Conservation (phyloP, 768 basidiomycete genomes). For the Serendipita indica region DNA sequence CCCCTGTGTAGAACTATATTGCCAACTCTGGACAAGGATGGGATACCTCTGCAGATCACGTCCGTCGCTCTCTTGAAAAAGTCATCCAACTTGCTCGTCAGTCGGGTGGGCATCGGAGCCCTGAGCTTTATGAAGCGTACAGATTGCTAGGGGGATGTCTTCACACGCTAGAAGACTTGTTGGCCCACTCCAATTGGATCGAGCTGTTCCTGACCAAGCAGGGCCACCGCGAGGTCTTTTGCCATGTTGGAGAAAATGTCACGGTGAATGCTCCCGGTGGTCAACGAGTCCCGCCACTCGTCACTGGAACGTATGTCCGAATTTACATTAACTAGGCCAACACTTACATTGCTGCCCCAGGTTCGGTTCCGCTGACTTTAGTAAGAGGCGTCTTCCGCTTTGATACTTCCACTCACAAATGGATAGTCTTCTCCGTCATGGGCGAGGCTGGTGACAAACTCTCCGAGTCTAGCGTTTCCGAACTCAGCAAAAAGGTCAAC, state of each 20-base stretch:
- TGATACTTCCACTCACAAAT: neutral
- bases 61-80: conserved; percentile 42
- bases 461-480: conserved; percentile 64
- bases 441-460: conserved; percentile 36
- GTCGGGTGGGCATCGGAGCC: conserved; percentile 36
- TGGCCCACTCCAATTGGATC: conserved; percentile 70
- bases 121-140: conserved; percentile 42
- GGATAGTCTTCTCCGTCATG: conserved; percentile 35
- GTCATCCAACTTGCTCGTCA: conserved; percentile 59
- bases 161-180: conserved; percentile 58
- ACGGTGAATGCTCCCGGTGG: conserved; percentile 27
- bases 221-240: conserved; percentile 58
- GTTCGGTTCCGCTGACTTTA: conserved; percentile 53
- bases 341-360: conserved; percentile 24
- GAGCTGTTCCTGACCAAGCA: conserved; percentile 56
- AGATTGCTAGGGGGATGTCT: conserved; percentile 47
- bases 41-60: conserved; percentile 60
- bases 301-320: conserved; percentile 22
- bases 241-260: conserved; percentile 55
- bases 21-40: conserved; percentile 51
- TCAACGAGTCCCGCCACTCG: conserved; percentile 23
- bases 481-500: conserved; percentile 40
- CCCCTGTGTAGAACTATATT: conserved; percentile 49
- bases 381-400: conserved; percentile 36
- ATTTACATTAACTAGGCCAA: neutral